A percentile compares a stretch with the other conserved stretches of the same genome.
Evolutionary conservation across 768 basidiomycete species (phyloP).

Genomic region (Boletus pseudo-olivaceus): DNA sequence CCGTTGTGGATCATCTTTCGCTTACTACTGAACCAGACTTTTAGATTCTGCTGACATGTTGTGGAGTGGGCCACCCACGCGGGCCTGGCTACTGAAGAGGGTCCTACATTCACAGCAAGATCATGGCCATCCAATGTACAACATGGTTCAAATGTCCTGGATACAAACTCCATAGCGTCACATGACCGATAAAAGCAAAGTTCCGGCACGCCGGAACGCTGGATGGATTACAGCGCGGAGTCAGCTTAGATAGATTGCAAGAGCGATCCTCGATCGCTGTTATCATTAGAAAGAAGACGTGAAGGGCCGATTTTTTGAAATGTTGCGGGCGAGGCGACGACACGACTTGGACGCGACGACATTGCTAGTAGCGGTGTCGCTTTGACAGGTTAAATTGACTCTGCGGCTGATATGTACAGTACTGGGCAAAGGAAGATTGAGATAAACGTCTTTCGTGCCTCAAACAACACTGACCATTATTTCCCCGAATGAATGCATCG

Average conservation of each 20-base stretch:
- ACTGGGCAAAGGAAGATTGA: slow-evolving; percentile 39
- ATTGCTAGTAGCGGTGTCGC: not conserved
- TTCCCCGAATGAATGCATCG: slow-evolving; percentile 93
- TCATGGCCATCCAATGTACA: not conserved
- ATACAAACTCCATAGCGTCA: not conserved
- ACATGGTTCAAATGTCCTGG: not conserved
- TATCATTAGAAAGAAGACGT: not conserved
- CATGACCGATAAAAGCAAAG: not conserved
- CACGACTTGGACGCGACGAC: not conserved
- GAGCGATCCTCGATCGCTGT: not conserved
- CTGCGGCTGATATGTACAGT: slow-evolving; percentile 75
- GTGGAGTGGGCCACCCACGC: not conserved
- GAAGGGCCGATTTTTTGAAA: not conserved
- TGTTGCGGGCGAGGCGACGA: not conserved
- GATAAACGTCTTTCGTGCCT: not conserved
- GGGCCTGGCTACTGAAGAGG: not conserved
- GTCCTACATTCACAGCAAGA: no score
- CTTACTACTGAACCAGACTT: not conserved
- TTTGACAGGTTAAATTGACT: slow-evolving; percentile 40
- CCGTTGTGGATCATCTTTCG: not conserved
- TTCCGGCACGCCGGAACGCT: not conserved
- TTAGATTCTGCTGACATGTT: not conserved
- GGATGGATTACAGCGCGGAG: no score
- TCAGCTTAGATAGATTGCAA: not conserved
- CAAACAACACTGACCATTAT: slow-evolving; percentile 62